phyloP scores from a whole-genome alignment of 805 yeast species.

The Kluyveromyces wickerhamii region DNA sequence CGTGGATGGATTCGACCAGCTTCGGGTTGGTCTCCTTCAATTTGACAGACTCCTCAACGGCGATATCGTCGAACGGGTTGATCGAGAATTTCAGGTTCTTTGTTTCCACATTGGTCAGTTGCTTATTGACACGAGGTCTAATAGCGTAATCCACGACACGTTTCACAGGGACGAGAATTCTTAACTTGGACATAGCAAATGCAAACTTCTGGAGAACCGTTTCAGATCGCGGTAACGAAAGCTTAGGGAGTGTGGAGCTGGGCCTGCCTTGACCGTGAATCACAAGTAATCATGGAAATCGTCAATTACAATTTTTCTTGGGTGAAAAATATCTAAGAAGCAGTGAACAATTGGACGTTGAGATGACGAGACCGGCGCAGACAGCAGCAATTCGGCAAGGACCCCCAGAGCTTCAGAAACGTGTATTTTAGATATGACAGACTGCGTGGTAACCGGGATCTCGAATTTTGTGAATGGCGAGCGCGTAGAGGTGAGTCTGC shows the following conservation, averaged over 20 bases:
- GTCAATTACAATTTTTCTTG: too few species aligned
- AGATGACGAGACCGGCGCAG: too few species aligned
- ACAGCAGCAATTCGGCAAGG: too few species aligned
- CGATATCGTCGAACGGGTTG: conserved; percentile 97
- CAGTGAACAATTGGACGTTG: too few species aligned
- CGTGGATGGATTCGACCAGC: conserved; percentile 75
- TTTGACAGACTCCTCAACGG: conserved; percentile 88
- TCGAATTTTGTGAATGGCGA: neutral
- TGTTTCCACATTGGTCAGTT: conserved; percentile 71
- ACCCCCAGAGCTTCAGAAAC: too few species aligned
- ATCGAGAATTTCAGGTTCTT: conserved; percentile 87
- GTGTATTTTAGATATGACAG: too few species aligned
- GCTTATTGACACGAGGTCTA: conserved; percentile 84
- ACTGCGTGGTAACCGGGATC: conserved; percentile 2
- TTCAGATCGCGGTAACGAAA: too few species aligned
- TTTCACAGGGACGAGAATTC: conserved; percentile 86
- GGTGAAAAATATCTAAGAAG: too few species aligned
- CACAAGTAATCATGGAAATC: too few species aligned
- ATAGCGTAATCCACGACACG: conserved; percentile 91
- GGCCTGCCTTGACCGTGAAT: too few species aligned
- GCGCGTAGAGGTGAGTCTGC: neutral
- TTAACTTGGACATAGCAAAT: conserved; percentile 18
- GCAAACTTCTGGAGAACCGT: too few species aligned
- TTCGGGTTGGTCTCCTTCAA: conserved; percentile 56
- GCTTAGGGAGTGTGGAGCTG: too few species aligned